Conservation (phyloP, 2,329 filamentous ascomycete genomes). For the Sordariomycetes sp. region DNA sequence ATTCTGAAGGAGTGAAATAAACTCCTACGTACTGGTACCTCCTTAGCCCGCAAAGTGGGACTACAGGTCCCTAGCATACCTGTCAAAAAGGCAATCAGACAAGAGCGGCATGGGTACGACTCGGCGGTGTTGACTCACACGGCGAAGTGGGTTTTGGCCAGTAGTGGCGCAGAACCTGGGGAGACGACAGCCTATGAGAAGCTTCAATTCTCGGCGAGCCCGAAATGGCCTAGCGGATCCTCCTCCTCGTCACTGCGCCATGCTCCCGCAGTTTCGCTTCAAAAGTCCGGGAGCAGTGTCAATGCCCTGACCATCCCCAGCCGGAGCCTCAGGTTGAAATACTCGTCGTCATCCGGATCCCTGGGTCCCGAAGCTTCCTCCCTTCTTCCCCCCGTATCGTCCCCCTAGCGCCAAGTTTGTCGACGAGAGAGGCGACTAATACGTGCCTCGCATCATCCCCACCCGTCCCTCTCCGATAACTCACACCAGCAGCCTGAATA, state of each 20-base stretch:
- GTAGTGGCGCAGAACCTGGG: background rate
- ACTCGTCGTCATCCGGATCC: constrained; percentile 11
- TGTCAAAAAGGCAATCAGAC: background rate
- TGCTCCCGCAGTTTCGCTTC: constrained; percentile 6
- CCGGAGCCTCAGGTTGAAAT: constrained; percentile 14
- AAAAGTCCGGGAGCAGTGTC: background rate
- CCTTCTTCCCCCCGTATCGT: background rate
- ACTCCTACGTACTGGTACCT: background rate
- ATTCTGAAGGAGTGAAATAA: background rate
- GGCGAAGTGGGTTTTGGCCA: constrained; percentile 2
- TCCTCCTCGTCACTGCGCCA: constrained; percentile 12
- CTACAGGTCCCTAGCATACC: background rate
- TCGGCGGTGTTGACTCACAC: constrained; percentile 4
- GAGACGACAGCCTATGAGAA: constrained; percentile 4
- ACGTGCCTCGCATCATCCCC: background rate
- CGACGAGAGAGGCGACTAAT: background rate
- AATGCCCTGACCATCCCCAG: background rate
- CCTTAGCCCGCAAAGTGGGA: background rate
- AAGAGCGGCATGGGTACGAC: background rate
- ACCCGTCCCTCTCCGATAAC: background rate
- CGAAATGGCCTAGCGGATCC: constrained; percentile 6
- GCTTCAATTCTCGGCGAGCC: constrained; percentile 5
- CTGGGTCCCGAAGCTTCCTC: background rate
- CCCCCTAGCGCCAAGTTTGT: background rate
- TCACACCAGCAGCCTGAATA: background rate